phyloP scores from a whole-genome alignment of 352 stramenopile genomes.

The Phytophthora kernoviae region DNA sequence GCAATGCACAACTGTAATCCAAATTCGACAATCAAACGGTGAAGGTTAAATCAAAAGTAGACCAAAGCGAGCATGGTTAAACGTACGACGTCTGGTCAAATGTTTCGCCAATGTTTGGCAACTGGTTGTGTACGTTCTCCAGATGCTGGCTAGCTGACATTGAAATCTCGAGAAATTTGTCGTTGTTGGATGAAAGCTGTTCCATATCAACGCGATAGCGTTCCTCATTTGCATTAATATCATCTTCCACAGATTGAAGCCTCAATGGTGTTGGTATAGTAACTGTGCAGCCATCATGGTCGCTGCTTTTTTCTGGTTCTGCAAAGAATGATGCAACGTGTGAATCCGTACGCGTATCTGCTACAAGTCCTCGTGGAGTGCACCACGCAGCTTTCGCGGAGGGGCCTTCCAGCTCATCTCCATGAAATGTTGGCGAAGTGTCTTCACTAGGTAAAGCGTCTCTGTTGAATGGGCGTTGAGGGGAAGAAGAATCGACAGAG shows the following conservation, averaged over 20 bases:
- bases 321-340: conserved; percentile 50
- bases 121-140: conserved; percentile 51
- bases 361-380: conserved; percentile 48
- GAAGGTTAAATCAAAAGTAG: background rate
- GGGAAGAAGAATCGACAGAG: conserved; percentile 21
- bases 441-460: conserved; percentile 14
- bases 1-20: conserved; percentile 34
- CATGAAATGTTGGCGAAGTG: conserved; percentile 40
- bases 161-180: conserved; percentile 72
- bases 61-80: background rate
- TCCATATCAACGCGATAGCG: conserved; percentile 61
- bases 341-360: conserved; percentile 17
- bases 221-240: conserved; percentile 42
- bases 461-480: conserved; percentile 19
- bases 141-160: conserved; percentile 54
- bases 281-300: conserved; percentile 1
- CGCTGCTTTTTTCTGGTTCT: conserved; percentile 6
- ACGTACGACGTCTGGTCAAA: conserved; percentile 50
- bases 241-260: conserved; percentile 53
- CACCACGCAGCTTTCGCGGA: conserved; percentile 58
- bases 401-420: conserved; percentile 26
- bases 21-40: background rate
- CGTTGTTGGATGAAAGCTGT: conserved; percentile 40
- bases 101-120: conserved; percentile 39
- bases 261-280: conserved; percentile 34